Base-by-base conservation (phyloP, 2,329 filamentous ascomycete species). In the Cercospora brassicicola region DNA sequence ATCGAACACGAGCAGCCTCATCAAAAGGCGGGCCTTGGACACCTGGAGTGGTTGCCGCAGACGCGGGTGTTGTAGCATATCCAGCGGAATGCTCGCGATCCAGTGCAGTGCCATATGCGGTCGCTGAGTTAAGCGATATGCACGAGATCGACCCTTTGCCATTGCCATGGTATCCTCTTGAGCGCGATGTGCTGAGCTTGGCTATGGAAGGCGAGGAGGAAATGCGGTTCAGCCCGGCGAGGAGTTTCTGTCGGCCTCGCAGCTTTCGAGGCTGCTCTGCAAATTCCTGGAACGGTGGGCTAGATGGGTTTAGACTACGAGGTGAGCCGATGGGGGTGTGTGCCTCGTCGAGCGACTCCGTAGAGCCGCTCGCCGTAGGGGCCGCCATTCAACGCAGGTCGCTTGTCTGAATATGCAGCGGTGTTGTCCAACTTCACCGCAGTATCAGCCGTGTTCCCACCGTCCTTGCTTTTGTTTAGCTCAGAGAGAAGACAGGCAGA, bases 211-310 rank as follows among this genome's bases (percentile, higher is more conserved):
- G 89, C 6, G 90, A 92, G 0, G 93, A 96, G 10, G 91, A 90
- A 76, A 96, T 94, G 67, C 92, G 89, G 70, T 94, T 90, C 59
- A 96, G 85, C 33, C 89, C 88, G 70, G 89, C 88, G 18, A 96
- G 82, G 36, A 96, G 80, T 67, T 89, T 88, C 74, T 89, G 88
- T 57, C 91, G 87, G 63, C 88, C 86, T 78, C 89, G 93, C 66
- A 87, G 83, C 79, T 90, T 92, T 28, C 82, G 83, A 62, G 73
- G 78, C 18, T 77, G 78, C 63, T 81, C 75, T 67, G 72, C 66
- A 18, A 56, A 65, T 64, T 81, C 75, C 63, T 73, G 71, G 66
- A 76, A 62, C 48, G 75, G 59, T 9, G 72, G 67, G 42, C 64
- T 65, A 1, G 71, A 66, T 30, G 67, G 78, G 75, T 62, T 76